Base-by-base conservation (phyloP, 2,329 filamentous ascomycete species). In the Penicillium sp. region DNA sequence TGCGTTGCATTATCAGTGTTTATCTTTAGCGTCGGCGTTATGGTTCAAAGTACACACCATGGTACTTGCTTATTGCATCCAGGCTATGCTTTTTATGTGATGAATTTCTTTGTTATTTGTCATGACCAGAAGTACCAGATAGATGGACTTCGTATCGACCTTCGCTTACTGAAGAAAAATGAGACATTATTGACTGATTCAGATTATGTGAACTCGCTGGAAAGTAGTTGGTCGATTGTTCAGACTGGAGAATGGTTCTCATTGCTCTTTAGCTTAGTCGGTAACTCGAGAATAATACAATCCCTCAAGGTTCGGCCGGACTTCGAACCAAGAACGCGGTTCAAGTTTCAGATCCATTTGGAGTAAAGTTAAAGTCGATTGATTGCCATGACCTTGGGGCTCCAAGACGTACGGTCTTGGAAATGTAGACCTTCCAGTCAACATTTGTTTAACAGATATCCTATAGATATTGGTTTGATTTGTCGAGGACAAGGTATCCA, bases 21-120 rank as follows among this genome's bases (percentile, higher is more conserved):
- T 41, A 49, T 49, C 61, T 64, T 61, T 55, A 69, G 67, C 67
- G 67, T 65, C 15, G 67, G 67, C 63, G 66, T 71, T 65, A 15
- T 48, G 59, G 67, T 59, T 60, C 28, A 58, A 64, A 62, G 67
- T 45, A 45, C 41, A 45, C 31, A 45, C 31, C 7, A 47, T 63
- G 55, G 61, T 63, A 55, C 58, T 39, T 51, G 42, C 61, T 54
- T 31, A 50, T 48, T 54, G 49, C 45, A 59, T 63, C 20, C 54
- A 42, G 42, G 34, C 43, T 47, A 39, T 48, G 45, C 35, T n/a
- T 50, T 51, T 39, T 47, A 51, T 49, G 48, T 60, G 39, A 47
- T 62, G 49, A 48, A 45, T 50, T 59, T 38, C 25, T 37, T 49
- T 61, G 39, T 62, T 60, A 49, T 28, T 47, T 57, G 22, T 54